Evolutionary conservation across 2,329 filamentous ascomycete genomes (phyloP), one percentile per base, ranked within the genome.

Genomic region (Xylaria sp.): DNA sequence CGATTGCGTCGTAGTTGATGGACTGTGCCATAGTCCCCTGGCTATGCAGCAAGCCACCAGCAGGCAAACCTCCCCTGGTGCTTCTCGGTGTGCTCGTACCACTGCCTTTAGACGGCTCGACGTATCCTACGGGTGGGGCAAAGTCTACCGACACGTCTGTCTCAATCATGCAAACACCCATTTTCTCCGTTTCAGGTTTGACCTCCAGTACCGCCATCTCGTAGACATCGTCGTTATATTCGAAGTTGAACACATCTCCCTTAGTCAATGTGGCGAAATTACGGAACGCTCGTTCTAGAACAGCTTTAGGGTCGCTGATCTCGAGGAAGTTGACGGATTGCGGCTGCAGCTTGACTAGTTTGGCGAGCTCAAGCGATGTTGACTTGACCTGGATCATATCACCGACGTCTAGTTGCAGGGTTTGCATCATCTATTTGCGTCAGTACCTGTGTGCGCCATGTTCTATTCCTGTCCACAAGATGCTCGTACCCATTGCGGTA

Each of bases 81-180:
- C 92, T 96, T 59, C 90, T 85, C 1, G 94, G 94, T 17, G 94
- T 97, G 81, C 90, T 95, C 20, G 93, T 94, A n/a, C 94, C 94
- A 73, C 92, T 96, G 31, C 79, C 79, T 63, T 87, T 89, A 76
- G 92, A 89, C 0, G 94, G 93, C 79, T 98, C 95, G 72, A 97
- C 92, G 77, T 98, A 99, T 71, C 96, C 96, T 2, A 99, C 88
- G 0, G 96, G 96, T 3, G 96, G 86, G 2, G 95, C 96, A 78
- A 99, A 99, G 77, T 99, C 96, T 70, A 99, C 96, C 65, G 93
- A 93, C 13, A 99, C 88, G 83, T 99, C 96, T 0, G 96, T 99
- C 82, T 99, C 96, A 64, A 97, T 90, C 81, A 97, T 97, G 76
- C 94, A 94, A 63, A 99, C 94, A 67, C 92, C 91, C 85, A 93